Conservation (phyloP, 2,329 filamentous ascomycete species). For the Colletotrichum tabaci region DNA sequence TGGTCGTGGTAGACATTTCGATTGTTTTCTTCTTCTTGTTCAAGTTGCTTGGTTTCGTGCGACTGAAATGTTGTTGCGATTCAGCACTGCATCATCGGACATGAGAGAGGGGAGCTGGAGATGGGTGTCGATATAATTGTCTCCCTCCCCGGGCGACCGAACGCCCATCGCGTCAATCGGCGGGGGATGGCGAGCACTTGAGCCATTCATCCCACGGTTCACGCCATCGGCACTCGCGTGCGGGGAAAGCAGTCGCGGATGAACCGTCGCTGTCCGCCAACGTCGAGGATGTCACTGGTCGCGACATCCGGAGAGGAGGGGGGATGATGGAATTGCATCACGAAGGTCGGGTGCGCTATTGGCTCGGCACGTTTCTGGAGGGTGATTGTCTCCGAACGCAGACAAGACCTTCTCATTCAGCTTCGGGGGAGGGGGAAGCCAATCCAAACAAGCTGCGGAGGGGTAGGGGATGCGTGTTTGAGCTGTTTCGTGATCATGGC, state of each 20-base stretch:
- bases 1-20: conserved; percentile 90
- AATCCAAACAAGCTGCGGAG: no score
- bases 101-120: no score
- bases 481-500: neutral
- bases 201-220: conserved; percentile 1
- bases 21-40: neutral
- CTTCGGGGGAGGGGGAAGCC: no score
- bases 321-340: neutral
- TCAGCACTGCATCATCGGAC: no score
- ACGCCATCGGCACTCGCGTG: conserved; percentile 11
- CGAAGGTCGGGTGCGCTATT: neutral
- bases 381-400: neutral
- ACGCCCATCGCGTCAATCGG: conserved; percentile 10
- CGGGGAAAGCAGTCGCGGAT: neutral
- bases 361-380: neutral
- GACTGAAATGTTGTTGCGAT: no score
- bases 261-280: neutral
- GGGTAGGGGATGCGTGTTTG: neutral
- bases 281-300: neutral
- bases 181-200: conserved; percentile 16
- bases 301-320: neutral
- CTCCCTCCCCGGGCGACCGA: no score
- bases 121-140: no score
- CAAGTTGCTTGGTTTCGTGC: neutral
- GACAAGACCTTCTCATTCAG: no score